Conservation (phyloP, 1,284 basidiomycete genomes). For the Austropuccinia psidii region DNA sequence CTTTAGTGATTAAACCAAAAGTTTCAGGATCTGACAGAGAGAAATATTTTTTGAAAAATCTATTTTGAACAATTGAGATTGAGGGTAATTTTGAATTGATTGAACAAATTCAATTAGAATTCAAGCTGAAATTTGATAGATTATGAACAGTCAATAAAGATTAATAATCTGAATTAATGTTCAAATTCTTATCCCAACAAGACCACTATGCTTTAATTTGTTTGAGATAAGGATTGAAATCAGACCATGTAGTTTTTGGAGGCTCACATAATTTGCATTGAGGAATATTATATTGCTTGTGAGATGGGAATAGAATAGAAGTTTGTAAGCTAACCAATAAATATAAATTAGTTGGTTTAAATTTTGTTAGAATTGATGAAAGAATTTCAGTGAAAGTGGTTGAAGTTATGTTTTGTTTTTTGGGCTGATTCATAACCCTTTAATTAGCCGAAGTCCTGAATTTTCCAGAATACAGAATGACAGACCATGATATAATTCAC, state of each 20-base stretch:
- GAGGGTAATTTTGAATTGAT: conserved; percentile 54
- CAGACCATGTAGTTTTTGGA: conserved; percentile 68
- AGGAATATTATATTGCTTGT: conserved; percentile 63
- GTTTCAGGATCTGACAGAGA: conserved; percentile 76
- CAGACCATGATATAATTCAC: no score
- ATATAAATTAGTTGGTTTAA: conserved; percentile 26
- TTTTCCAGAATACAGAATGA: no score
- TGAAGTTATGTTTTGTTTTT: conserved; percentile 11
- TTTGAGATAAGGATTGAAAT: conserved; percentile 73
- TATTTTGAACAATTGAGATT: conserved; percentile 66
- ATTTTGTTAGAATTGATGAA: conserved; percentile 27
- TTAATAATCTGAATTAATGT: conserved; percentile 39
- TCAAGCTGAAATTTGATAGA: conserved; percentile 35
- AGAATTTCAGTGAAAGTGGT: conserved; percentile 23
- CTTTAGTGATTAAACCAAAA: conserved; percentile 72
- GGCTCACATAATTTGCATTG: conserved; percentile 62
- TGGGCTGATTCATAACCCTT: conserved; percentile 25
- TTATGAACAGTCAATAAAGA: conserved; percentile 41
- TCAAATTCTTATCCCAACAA: conserved; percentile 39
- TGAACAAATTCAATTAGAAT: background rate
- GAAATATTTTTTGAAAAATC: conserved; percentile 73
- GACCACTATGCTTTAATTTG: conserved; percentile 70
- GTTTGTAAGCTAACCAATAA: conserved; percentile 22
- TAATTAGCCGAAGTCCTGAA: conserved; percentile 27
- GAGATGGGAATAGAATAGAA: conserved; percentile 22